Evolutionary conservation across 495 filamentous ascomycete species (phyloP), one percentile per base, ranked within the genome.

Genomic region (Cetradonia linearis): DNA sequence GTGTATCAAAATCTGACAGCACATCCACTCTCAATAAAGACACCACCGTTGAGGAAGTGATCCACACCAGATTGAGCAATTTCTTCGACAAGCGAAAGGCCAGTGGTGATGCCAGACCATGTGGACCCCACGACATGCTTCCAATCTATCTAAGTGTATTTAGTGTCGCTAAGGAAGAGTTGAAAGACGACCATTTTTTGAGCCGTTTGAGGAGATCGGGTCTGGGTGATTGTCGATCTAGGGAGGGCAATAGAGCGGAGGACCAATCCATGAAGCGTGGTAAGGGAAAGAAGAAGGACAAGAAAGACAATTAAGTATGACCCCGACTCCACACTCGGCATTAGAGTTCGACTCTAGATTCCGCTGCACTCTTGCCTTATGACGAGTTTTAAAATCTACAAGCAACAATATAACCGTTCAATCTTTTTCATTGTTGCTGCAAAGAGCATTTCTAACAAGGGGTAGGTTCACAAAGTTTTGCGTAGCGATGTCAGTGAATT

Each of bases 21-120:
- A 31, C 65, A 47, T 55, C 23, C 48, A 59, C 33, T 54, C n/a
- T 34, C 20, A 40, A 56, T 49, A 36, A 52, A 56, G 44, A 23
- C 46, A 31, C 60, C 54, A 66, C 65, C 25, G 49, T 71, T 10
- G 69, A 70, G 55, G 58, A 64, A 10, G 64, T 62, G 4, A 62
- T 72, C 50, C 59, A 68, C 46, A 18, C 6, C 38, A 57, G 49
- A 25, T 55, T 72, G 23, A 47, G n/a, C 28, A 64, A 60, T 42
- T 69, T 72, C 63, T 63, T 69, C 40, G 66, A 68, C 4, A 67
- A 69, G 61, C 67, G 69, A 34, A 67, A 61, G 56, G 69, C 65
- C 37, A 69, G 66, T 57, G 66, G 62, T 36, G 70, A 72, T 60
- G 36, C 62, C 34, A 48, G 70, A 65, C 70, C 70, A 25, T 54